phyloP scores from a whole-genome alignment of 2,329 filamentous ascomycete genomes.

The Boeremia lycopersici region DNA sequence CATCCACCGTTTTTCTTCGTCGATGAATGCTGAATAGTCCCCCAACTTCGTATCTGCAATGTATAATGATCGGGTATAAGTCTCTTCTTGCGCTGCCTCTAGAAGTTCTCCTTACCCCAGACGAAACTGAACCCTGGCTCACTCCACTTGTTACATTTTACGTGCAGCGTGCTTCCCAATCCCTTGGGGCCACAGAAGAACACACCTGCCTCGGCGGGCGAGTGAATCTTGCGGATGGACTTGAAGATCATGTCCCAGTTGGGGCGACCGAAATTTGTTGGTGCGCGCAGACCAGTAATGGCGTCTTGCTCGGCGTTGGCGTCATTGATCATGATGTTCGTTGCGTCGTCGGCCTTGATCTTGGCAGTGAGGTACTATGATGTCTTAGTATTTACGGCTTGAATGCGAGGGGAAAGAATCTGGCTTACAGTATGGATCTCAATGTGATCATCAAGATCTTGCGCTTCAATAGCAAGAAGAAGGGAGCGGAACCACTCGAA shows the following conservation, averaged over 20 bases:
- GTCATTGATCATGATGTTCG: constrained; percentile 93
- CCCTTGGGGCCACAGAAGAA: constrained; percentile 86
- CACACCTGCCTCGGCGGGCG: constrained; percentile 51
- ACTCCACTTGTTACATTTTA: constrained; percentile 88
- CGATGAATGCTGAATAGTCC: not conserved
- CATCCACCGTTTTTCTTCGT: not conserved
- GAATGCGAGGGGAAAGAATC: not conserved
- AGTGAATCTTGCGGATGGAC: constrained; percentile 73
- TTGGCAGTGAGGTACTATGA: constrained; percentile 77
- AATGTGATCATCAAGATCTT: constrained; percentile 82
- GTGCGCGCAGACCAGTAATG: constrained; percentile 80
- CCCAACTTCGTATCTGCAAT: too few species aligned
- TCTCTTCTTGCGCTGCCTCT: constrained; percentile 27
- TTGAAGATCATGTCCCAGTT: constrained; percentile 94
- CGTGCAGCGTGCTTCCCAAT: constrained; percentile 75
- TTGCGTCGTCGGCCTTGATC: constrained; percentile 84
- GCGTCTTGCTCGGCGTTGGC: constrained; percentile 83
- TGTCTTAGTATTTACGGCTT: constrained; percentile 18
- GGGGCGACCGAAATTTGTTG: constrained; percentile 83
- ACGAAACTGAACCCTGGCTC: constrained; percentile 75
- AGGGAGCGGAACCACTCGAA: constrained; percentile 91
- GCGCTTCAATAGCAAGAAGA: constrained; percentile 82
- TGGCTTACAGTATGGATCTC: constrained; percentile 75
- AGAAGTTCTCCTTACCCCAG: constrained; percentile 74
- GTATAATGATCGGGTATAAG: not conserved